Percentiles rank a stretch among this genome's conserved stretches.
Evolutionary conservation across 768 basidiomycete genomes (phyloP).

Genomic region (Mycena olivaceomarginata): DNA sequence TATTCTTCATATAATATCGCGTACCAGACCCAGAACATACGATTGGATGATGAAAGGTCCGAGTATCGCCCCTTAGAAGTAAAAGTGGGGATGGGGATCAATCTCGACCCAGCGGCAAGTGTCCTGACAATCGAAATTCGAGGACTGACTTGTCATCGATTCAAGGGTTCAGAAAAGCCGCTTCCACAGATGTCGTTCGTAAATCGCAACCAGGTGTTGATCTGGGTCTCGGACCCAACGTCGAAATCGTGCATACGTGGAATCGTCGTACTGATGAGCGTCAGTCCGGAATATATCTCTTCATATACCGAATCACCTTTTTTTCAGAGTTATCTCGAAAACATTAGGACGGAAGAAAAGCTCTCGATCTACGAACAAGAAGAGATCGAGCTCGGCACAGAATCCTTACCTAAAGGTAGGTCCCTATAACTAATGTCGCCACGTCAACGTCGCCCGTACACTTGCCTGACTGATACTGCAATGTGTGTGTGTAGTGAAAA

Average conservation of each 20-base stretch:
- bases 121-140: too few relatives aligned
- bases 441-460: too few relatives aligned
- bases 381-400: background rate
- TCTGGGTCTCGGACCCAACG: slow-evolving; percentile 13
- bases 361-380: too few relatives aligned
- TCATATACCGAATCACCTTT: background rate
- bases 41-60: too few relatives aligned
- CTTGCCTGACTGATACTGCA: too few relatives aligned
- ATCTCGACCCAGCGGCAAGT: too few relatives aligned
- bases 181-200: too few relatives aligned
- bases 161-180: slow-evolving; percentile 10
- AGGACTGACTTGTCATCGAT: too few relatives aligned
- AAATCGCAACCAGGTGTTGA: slow-evolving; percentile 10
- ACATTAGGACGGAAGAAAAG: slow-evolving; percentile 7
- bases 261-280: slow-evolving; percentile 12
- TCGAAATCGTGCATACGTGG: slow-evolving; percentile 6
- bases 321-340: slow-evolving; percentile 13
- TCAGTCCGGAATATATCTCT: background rate
- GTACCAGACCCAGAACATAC: too few relatives aligned
- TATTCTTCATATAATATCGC: too few relatives aligned
- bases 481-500: background rate
- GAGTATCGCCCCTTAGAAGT: too few relatives aligned
- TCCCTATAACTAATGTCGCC: background rate
- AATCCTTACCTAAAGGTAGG: background rate
- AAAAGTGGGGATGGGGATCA: too few relatives aligned